These are phyloP conservation scores for Tardiomyces blankii DNA, from an alignment of 1,139 yeast species.

Conservation along the genomic window DNA sequence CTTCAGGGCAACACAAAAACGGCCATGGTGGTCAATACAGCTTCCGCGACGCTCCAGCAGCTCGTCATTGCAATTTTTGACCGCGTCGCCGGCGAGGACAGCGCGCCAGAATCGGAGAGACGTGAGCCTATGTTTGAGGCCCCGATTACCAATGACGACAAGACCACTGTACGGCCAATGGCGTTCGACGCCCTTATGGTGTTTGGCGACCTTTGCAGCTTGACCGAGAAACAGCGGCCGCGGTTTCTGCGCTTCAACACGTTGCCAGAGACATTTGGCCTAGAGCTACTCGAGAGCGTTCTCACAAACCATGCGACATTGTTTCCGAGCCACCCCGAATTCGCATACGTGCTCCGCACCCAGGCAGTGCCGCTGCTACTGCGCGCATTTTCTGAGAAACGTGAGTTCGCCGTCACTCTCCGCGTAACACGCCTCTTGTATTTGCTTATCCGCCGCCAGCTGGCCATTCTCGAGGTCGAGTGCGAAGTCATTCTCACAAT, in stretches of 20 bases:
- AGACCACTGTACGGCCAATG: conserved; percentile 35
- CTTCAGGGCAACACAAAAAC: conserved; percentile 60
- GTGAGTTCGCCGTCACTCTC: conserved; percentile 55
- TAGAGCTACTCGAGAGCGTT: conserved; percentile 71
- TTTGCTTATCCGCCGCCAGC: conserved; percentile 48
- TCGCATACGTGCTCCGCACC: conserved; percentile 52
- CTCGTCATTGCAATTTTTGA: conserved; percentile 69
- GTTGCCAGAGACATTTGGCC: conserved; percentile 56
- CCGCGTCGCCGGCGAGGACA: conserved; percentile 36
- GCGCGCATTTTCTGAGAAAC: conserved; percentile 49
- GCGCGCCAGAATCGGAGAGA: conserved; percentile 9
- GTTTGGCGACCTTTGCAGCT: conserved; percentile 57
- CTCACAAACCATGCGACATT: conserved; percentile 44
- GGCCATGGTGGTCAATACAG: conserved; percentile 79
- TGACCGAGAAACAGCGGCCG: conserved; percentile 52
- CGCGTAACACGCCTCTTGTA: conserved; percentile 64
- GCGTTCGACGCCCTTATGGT: conserved; percentile 62
- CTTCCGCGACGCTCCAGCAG: conserved; percentile 87
- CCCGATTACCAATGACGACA: conserved; percentile 35
- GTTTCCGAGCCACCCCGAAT: conserved; percentile 51
- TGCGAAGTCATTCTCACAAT: conserved; percentile 70
- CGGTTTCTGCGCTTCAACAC: conserved; percentile 39
- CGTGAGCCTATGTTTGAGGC: conserved; percentile 22
- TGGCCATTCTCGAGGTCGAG: conserved; percentile 56
- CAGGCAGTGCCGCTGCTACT: conserved; percentile 67